Percentiles rank a stretch among this genome's conserved stretches.
phyloP scores from a whole-genome alignment of 1,284 basidiomycete species.

The Abortiporus biennis region DNA sequence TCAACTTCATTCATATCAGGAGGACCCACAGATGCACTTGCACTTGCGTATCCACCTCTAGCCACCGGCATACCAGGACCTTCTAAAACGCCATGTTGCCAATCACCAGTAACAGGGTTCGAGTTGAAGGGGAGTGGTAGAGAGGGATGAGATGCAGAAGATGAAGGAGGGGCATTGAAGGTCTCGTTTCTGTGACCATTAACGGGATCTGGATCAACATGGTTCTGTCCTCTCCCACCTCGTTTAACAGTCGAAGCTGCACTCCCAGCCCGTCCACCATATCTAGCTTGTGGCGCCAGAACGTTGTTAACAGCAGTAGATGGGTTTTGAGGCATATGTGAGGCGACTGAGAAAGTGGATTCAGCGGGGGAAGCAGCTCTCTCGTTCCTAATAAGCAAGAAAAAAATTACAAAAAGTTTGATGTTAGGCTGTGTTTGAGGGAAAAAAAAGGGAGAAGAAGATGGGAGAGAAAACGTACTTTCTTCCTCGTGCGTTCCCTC shows the following conservation, averaged over 20 bases:
- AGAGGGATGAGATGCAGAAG: constrained; percentile 34
- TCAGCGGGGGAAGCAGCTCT: constrained; percentile 66
- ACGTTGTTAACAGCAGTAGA: constrained; percentile 3
- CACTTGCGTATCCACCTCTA: constrained; percentile 37
- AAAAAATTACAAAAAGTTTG: too few relatives aligned
- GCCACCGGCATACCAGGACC: constrained; percentile 70
- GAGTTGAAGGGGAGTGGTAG: constrained; percentile 32
- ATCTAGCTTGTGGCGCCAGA: constrained; percentile 13
- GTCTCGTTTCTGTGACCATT: constrained; percentile 26
- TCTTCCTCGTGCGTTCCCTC: constrained; percentile 44
- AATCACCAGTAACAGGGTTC: constrained; percentile 26
- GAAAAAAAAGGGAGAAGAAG: neutral
- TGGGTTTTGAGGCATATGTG: constrained; percentile 32
- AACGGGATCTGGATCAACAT: constrained; percentile 17
- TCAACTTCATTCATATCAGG: constrained; percentile 10
- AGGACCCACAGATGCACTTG: constrained; percentile 27
- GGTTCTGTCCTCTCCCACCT: constrained; percentile 17
- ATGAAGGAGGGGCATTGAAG: constrained; percentile 30
- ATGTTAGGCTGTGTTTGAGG: neutral
- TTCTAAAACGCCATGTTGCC: constrained; percentile 54
- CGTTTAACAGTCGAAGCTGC: constrained; percentile 17
- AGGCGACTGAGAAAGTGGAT: constrained; percentile 62
- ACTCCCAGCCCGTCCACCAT: constrained; percentile 20
- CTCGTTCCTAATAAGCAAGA: constrained; percentile 39
- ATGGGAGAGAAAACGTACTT: constrained; percentile 38